Conservation (phyloP, 139 green algal species). For the Pedinophyceae sp. region DNA sequence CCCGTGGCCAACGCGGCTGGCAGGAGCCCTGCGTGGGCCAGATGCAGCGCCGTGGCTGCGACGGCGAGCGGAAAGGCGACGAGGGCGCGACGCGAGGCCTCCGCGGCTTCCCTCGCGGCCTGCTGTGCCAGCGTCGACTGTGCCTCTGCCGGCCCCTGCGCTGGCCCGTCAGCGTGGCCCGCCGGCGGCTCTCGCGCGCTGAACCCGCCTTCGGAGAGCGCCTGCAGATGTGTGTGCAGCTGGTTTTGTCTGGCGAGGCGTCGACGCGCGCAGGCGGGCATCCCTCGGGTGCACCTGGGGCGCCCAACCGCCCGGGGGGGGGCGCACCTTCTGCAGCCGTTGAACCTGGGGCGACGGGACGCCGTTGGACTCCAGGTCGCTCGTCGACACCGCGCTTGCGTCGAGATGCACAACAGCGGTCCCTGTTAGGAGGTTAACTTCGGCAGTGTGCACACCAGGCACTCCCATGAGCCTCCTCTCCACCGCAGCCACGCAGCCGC, state of each 20-base stretch:
- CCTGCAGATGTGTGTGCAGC: no score
- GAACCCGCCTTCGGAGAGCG: no score
- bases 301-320: not conserved
- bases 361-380: not conserved
- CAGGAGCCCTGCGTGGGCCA: constrained; percentile 29
- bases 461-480: constrained; percentile 36
- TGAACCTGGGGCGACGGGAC: constrained; percentile 9
- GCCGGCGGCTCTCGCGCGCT: no score
- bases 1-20: constrained; percentile 25
- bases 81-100: constrained; percentile 21
- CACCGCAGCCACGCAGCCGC: constrained; percentile 47
- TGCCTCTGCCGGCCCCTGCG: not conserved
- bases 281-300: not conserved
- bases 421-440: constrained; percentile 56
- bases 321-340: not conserved
- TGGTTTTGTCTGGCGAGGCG: no score
- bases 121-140: not conserved
- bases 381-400: not conserved
- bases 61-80: no score
- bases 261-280: not conserved
- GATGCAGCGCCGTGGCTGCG: constrained; percentile 65
- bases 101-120: not conserved
- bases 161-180: no score
- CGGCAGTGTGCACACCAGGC: constrained; percentile 20
- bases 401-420: constrained; percentile 31